Evolutionary conservation across 805 yeast species (phyloP).

Genomic region (Wickerhamomyces pijperi): DNA sequence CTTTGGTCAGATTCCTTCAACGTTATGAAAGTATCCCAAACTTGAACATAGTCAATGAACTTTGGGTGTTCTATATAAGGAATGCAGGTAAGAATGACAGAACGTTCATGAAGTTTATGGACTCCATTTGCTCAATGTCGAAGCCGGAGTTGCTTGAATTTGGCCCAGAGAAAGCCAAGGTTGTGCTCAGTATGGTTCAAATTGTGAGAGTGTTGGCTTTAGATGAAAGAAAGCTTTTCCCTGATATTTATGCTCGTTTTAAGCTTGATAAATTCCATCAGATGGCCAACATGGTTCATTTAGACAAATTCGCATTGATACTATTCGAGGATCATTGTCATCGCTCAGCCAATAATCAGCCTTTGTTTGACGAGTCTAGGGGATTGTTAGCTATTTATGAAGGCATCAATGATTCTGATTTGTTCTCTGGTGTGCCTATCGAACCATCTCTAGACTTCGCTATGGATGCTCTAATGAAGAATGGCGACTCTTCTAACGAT

Average conservation of each 20-base stretch:
- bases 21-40: background rate
- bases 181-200: background rate
- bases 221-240: conserved; percentile 8
- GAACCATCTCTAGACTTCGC: conserved; percentile 44
- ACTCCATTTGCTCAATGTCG: no score
- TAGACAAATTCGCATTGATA: conserved; percentile 22
- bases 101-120: background rate
- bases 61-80: background rate
- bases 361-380: conserved; percentile 4
- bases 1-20: background rate
- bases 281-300: conserved; percentile 14
- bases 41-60: background rate
- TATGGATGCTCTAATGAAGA: conserved; percentile 24
- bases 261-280: conserved; percentile 1
- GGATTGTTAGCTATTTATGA: conserved; percentile 30
- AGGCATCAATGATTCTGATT: conserved; percentile 49
- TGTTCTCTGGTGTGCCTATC: conserved; percentile 54
- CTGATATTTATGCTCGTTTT: conserved; percentile 7
- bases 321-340: conserved; percentile 22
- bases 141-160: background rate
- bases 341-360: background rate
- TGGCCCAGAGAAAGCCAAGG: background rate
- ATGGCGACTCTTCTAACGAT: conserved; percentile 18
- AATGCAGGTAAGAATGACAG: background rate
- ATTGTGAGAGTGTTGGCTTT: background rate